Evolutionary conservation across 2,329 filamentous ascomycete genomes (phyloP).

Genomic region (Scleromitrula shiraiana): DNA sequence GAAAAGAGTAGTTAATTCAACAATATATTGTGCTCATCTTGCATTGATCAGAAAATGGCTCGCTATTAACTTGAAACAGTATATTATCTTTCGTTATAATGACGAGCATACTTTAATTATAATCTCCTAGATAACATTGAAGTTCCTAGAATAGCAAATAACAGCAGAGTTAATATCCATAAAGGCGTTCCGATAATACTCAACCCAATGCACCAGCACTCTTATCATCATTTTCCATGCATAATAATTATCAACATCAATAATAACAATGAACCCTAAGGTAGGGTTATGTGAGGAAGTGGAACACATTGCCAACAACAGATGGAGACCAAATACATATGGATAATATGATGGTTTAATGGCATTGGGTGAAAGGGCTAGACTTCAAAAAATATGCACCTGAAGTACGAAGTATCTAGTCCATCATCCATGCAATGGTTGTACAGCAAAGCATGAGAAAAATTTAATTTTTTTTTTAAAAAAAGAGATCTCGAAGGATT

Average conservation of each 20-base stretch:
- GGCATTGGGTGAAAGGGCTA: constrained; percentile 9
- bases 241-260: background rate
- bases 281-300: constrained; percentile 5
- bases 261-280: background rate
- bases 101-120: no score
- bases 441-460: constrained; percentile 7
- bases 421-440: no score
- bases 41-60: background rate
- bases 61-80: no score
- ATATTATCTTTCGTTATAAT: no score
- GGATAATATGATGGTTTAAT: background rate
- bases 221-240: background rate
- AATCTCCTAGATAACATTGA: no score
- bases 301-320: constrained; percentile 9
- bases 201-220: background rate
- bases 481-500: no score
- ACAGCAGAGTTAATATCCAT: no score
- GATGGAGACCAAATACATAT: no score
- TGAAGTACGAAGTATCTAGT: no score
- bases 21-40: background rate
- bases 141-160: no score
- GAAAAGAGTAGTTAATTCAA: background rate
- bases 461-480: background rate
- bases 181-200: no score
- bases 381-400: no score